These are phyloP conservation scores for Spizellomyces sp. DNA, from an alignment of 192 early-diverging fungal genomes.

Conservation along the genomic window DNA sequence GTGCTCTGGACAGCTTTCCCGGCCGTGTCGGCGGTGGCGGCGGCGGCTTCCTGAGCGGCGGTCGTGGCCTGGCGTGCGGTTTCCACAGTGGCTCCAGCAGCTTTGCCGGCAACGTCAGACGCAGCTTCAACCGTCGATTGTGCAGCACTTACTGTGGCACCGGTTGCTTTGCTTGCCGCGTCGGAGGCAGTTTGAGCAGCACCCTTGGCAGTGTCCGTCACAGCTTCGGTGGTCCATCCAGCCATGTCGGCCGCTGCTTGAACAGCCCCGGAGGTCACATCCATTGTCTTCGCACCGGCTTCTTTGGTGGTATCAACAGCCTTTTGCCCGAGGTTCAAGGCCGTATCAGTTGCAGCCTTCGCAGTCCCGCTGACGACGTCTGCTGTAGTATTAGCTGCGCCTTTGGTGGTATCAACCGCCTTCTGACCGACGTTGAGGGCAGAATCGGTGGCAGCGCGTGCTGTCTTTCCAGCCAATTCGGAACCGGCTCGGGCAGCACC, in stretches of 20 bases:
- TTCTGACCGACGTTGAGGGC: background rate
- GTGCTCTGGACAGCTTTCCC: background rate
- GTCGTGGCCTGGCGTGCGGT: background rate
- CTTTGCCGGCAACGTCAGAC: background rate
- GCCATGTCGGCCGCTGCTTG: background rate
- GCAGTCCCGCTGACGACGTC: background rate
- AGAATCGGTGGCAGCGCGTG: background rate
- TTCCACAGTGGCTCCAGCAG: background rate
- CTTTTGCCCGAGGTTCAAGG: background rate
- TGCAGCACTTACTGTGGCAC: background rate
- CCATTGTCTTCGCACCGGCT: background rate
- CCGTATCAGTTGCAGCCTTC: background rate
- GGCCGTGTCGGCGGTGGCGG: background rate
- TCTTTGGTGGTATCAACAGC: background rate
- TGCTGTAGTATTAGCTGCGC: background rate
- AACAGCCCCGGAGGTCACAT: background rate
- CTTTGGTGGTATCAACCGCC: background rate
- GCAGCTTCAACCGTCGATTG: background rate
- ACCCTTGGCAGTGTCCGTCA: background rate
- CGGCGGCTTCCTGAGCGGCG: background rate
- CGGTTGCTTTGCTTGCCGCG: background rate
- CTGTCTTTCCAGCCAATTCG: background rate
- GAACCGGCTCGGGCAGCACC: background rate
- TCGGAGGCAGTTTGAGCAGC: background rate
- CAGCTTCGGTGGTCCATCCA: background rate